Percentiles rank a stretch among this genome's conserved stretches.
These are phyloP conservation scores for Jimgerdemannia lactiflua DNA, from an alignment of 192 early-diverging fungal genomes.

Conservation along the genomic window DNA sequence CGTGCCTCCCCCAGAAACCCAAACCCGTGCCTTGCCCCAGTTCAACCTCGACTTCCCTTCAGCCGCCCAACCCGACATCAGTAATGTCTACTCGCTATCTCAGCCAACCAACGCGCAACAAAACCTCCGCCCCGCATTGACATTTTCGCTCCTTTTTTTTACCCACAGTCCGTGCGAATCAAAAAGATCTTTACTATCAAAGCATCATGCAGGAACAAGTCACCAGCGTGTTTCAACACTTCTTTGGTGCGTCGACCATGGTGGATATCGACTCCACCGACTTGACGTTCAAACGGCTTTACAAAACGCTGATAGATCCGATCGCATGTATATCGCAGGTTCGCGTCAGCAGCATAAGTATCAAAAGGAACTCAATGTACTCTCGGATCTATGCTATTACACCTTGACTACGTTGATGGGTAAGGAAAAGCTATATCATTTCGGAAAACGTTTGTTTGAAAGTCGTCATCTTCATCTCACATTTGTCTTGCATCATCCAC, in stretches of 20 bases:
- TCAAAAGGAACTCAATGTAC: conserved; percentile 58
- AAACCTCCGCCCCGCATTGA: neutral
- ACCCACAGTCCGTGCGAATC: conserved; percentile 68
- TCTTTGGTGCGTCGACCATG: conserved; percentile 46
- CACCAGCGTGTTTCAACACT: conserved; percentile 55
- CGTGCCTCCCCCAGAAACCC: neutral
- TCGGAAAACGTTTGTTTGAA: neutral
- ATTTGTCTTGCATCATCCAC: neutral
- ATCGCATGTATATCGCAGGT: conserved; percentile 28
- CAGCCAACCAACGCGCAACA: no score
- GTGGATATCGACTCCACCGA: neutral
- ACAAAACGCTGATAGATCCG: conserved; percentile 10
- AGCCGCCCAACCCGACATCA: neutral
- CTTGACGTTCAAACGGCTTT: neutral
- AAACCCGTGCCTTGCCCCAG: neutral
- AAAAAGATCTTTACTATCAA: conserved; percentile 89
- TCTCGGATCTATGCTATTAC: conserved; percentile 70
- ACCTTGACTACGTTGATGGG: conserved; percentile 69
- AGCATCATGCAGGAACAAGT: conserved; percentile 61
- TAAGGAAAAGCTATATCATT: conserved; percentile 13
- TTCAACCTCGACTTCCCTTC: conserved; percentile 1
- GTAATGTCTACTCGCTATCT: neutral
- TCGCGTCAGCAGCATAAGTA: conserved; percentile 57
- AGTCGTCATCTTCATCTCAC: neutral
- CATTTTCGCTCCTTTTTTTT: neutral